Percentiles rank a stretch among this genome's conserved stretches.
Evolutionary conservation across 2,329 filamentous ascomycete genomes (phyloP).

Genomic region (Geoglossum cookeanum): DNA sequence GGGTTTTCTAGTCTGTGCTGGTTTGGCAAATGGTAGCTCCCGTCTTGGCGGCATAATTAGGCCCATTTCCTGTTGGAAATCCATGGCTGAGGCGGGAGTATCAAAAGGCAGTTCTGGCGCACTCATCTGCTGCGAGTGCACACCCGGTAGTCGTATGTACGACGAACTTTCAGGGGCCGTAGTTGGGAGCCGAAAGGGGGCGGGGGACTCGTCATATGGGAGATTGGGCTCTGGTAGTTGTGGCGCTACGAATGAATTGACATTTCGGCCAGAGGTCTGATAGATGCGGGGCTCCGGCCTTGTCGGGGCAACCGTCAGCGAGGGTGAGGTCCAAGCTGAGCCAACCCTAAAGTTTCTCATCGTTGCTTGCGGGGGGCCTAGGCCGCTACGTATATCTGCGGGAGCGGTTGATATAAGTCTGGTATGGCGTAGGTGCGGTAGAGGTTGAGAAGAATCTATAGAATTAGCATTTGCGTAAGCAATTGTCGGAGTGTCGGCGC

Average conservation of each 20-base stretch:
- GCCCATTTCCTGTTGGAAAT: conserved; percentile 1
- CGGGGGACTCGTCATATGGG: background rate
- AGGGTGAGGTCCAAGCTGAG: background rate
- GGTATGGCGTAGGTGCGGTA: background rate
- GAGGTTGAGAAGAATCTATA: background rate
- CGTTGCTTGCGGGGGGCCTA: background rate
- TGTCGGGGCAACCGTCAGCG: background rate
- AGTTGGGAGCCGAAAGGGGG: background rate
- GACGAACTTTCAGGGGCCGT: background rate
- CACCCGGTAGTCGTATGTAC: background rate
- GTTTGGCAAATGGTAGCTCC: conserved; percentile 7
- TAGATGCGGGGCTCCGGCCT: background rate
- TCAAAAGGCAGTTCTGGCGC: background rate
- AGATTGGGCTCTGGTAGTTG: background rate
- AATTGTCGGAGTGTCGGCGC: background rate
- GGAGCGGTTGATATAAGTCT: background rate
- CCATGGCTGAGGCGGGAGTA: background rate
- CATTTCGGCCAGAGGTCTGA: too few species aligned
- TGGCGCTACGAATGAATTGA: background rate
- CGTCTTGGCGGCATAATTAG: conserved; percentile 10
- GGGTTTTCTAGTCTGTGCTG: background rate
- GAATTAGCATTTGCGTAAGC: too few species aligned
- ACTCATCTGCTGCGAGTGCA: background rate
- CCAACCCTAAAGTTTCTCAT: background rate
- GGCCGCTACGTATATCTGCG: background rate